Evolutionary conservation across 176 grass and related monocot species (phyloP), one percentile per base, ranked within the genome.

Genomic region (Ensete glaucum): DNA sequence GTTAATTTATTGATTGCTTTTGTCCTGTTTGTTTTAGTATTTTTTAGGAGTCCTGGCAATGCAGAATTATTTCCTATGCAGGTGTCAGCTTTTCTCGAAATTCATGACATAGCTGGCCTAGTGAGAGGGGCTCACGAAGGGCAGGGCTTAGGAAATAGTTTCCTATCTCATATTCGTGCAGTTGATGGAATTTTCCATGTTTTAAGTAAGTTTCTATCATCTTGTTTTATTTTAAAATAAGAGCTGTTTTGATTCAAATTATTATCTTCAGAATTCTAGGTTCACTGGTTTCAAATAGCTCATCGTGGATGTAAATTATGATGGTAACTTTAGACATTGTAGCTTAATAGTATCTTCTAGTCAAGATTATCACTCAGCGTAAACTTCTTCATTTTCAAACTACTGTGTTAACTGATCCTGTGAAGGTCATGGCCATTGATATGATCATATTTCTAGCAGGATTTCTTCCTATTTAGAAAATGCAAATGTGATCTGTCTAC

Each of bases 101-200:
- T 98, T 76, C 89, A 90, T 67, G 95, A 98, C 73, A 98, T 98
- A 73, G 95, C 95, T 5, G 95, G 95, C 81, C 90, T 98, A 79
- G 85, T 98, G 69, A 92, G 84, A 80, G 95, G 95, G 54, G 95
- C 95, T 81, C 91, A 93, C 69, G 82, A 89, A 51, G 95, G 95
- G 25, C 84, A 98, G 78, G 94, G 94, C 73, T 76, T 98, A 24
- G 94, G 94, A 53, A 98, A 98, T 85, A 88, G 58, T 67, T 98
- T 98, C 73, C 80, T 98, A 16, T 98, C 95, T 25, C 94, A 98
- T 77, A 98, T 98, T 55, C 90, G 94, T 76, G 94, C 94, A 53
- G 94, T 98, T 80, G 94, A 98, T 91, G 94, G 94, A 82, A 98
- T 98, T 73, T 98, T 98, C 81, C 94, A 98, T 82, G 90, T 98